Evolutionary conservation across 2,329 filamentous ascomycete genomes (phyloP).

Genomic region (Neurospora sp.): DNA sequence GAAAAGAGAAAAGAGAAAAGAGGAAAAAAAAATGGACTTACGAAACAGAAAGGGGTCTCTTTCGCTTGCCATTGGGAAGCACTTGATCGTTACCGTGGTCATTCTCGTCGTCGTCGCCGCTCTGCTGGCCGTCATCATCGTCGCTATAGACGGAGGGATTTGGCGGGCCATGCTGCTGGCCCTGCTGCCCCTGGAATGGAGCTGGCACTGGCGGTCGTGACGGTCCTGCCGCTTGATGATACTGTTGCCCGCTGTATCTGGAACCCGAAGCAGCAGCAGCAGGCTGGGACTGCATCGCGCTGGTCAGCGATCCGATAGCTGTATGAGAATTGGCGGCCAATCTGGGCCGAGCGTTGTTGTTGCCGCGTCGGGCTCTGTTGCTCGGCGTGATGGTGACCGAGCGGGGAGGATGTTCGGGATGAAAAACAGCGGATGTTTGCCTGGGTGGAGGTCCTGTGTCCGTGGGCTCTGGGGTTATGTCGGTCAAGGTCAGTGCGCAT

Average conservation of each 20-base stretch:
- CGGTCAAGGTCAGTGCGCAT: neutral
- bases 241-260: conserved; percentile 10
- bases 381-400: conserved; percentile 1
- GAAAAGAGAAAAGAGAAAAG: conserved; percentile 5
- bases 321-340: neutral
- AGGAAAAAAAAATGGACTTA: conserved; percentile 26
- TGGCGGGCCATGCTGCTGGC: conserved; percentile 18
- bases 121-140: conserved; percentile 37
- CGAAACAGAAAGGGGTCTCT: conserved; percentile 52
- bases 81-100: conserved; percentile 34
- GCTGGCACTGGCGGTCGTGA: conserved; percentile 16
- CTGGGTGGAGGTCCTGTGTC: neutral
- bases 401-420: neutral
- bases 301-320: neutral
- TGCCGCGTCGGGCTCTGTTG: neutral
- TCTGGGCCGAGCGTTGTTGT: neutral
- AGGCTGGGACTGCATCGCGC: conserved; percentile 16
- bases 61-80: conserved; percentile 43
- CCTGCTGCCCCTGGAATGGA: conserved; percentile 27
- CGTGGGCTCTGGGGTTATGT: neutral
- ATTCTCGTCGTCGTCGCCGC: conserved; percentile 32
- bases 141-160: conserved; percentile 32
- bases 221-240: conserved; percentile 3
- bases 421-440: neutral
- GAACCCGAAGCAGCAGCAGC: conserved; percentile 1